Percentiles rank a stretch among this genome's conserved stretches.
These are phyloP conservation scores for Silene noctiflora DNA, from an alignment of 179 eudicot genomes.

Conservation along the genomic window DNA sequence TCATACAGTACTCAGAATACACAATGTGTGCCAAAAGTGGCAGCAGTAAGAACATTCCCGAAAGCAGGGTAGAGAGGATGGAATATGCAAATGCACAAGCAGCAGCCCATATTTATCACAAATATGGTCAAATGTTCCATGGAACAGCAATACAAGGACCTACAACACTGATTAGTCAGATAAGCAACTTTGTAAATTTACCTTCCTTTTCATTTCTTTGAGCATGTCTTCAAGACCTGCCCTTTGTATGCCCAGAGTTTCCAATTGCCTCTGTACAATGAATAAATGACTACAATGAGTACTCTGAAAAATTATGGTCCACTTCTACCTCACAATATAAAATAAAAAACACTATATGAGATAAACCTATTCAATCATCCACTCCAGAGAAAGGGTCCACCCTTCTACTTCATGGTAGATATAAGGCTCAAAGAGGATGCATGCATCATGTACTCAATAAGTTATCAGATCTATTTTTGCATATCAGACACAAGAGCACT, in stretches of 20 bases:
- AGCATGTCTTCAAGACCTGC: conserved; percentile 99
- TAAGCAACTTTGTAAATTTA: conserved; percentile 15
- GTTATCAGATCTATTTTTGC: too few relatives aligned
- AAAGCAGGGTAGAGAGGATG: too few relatives aligned
- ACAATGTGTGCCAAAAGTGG: too few relatives aligned
- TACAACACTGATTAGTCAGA: conserved; percentile 11
- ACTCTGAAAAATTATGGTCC: not conserved
- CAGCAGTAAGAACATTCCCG: too few relatives aligned
- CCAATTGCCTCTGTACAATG: conserved; percentile 80
- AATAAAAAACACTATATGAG: not conserved
- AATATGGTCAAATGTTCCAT: not conserved
- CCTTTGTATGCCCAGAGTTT: conserved; percentile 86
- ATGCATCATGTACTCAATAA: too few relatives aligned
- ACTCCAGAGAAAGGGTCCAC: not conserved
- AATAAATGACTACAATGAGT: not conserved
- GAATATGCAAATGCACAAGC: too few relatives aligned
- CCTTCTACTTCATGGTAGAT: too few relatives aligned
- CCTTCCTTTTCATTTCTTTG: conserved; percentile 99
- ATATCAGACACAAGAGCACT: too few relatives aligned
- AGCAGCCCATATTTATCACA: too few relatives aligned
- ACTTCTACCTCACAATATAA: not conserved
- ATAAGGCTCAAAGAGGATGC: too few relatives aligned
- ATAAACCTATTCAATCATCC: not conserved
- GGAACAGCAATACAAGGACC: not conserved
- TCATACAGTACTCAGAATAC: too few relatives aligned